phyloP scores from a whole-genome alignment of 768 basidiomycete species.

The Termitomyces sp. region DNA sequence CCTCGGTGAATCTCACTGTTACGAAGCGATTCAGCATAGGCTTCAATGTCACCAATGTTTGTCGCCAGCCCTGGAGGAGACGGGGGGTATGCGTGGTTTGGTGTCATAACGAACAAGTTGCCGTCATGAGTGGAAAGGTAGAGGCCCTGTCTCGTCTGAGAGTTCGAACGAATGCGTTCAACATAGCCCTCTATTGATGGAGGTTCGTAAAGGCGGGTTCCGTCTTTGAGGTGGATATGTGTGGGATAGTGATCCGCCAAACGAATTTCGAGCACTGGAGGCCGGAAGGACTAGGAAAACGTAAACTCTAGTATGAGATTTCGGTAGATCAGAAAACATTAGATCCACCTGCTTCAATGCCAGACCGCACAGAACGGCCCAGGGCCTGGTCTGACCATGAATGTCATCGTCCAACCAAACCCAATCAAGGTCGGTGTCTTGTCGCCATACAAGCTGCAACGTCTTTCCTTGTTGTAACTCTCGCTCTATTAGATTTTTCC shows the following conservation, averaged over 20 bases:
- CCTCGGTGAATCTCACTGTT: constrained; percentile 58
- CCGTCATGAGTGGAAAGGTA: constrained; percentile 75
- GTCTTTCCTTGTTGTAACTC: constrained; percentile 48
- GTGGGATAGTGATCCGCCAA: constrained; percentile 63
- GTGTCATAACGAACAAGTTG: constrained; percentile 55
- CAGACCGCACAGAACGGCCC: constrained; percentile 73
- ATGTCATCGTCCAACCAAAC: constrained; percentile 69
- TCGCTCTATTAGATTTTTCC: constrained; percentile 53
- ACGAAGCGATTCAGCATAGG: constrained; percentile 32
- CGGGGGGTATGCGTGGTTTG: constrained; percentile 58
- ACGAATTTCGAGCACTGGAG: constrained; percentile 68
- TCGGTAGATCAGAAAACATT: background rate
- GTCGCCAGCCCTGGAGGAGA: constrained; percentile 52
- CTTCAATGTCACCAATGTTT: constrained; percentile 18
- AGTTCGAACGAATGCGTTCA: constrained; percentile 58
- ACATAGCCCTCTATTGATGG: constrained; percentile 84
- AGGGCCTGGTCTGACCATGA: constrained; percentile 53
- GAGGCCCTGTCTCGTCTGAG: constrained; percentile 48
- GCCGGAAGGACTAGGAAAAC: constrained; percentile 23
- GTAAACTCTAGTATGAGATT: background rate
- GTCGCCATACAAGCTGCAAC: constrained; percentile 76
- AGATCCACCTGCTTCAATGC: constrained; percentile 61
- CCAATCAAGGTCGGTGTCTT: constrained; percentile 78
- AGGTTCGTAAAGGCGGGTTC: constrained; percentile 60
- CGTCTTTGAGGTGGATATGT: constrained; percentile 36